Evolutionary conservation across 2,329 filamentous ascomycete species (phyloP).

Genomic region (Ilyonectria sp.): DNA sequence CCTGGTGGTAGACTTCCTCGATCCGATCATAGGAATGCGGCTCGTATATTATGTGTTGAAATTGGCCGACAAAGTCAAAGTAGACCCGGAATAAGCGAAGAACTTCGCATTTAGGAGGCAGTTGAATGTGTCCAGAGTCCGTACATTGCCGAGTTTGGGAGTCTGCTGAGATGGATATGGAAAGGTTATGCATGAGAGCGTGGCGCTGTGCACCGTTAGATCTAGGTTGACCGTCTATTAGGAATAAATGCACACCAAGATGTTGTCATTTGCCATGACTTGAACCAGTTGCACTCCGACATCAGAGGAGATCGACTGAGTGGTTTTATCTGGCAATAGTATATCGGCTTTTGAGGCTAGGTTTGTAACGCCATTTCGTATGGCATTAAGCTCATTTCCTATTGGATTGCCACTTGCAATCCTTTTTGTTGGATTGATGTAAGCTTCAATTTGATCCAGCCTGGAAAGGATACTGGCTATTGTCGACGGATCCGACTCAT

Average conservation of each 20-base stretch:
- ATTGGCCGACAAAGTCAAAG: background rate
- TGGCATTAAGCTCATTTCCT: background rate
- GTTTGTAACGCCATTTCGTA: background rate
- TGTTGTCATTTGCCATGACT: background rate
- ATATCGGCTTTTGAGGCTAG: background rate
- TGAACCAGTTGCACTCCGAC: background rate
- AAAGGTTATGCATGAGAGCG: conserved; percentile 1
- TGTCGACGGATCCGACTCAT: background rate
- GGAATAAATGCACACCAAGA: background rate
- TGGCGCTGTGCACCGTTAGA: background rate
- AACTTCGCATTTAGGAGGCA: background rate
- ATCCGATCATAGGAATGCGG: background rate
- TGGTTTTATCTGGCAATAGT: background rate
- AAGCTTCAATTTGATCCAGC: conserved; percentile 1
- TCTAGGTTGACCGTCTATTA: background rate
- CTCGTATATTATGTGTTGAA: background rate
- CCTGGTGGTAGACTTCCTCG: background rate
- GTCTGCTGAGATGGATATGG: background rate
- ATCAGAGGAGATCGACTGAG: background rate
- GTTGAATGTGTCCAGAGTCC: background rate
- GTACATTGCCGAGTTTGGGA: background rate
- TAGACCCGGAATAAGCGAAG: background rate
- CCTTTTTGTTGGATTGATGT: background rate
- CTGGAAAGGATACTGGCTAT: background rate
- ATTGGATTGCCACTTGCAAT: background rate